These are phyloP conservation scores for Cryphonectria nitschkei DNA, from an alignment of 2,329 filamentous ascomycete species.

Conservation along the genomic window DNA sequence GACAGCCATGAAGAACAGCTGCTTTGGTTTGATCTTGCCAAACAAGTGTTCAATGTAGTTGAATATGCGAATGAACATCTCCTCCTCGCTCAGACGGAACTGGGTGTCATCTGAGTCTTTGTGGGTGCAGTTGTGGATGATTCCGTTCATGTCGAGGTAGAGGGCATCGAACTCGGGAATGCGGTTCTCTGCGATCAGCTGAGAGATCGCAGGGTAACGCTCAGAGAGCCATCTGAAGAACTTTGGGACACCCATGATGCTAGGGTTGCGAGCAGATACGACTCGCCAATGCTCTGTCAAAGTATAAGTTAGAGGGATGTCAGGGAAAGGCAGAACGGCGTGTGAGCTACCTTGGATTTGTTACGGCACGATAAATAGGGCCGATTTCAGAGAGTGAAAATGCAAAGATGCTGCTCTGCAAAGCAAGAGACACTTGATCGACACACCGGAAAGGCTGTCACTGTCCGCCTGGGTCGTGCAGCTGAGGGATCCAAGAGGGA, in stretches of 20 bases:
- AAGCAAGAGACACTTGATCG: background rate
- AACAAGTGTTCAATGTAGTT: conserved; percentile 99
- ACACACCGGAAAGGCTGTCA: conserved; percentile 1
- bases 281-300: conserved; percentile 6
- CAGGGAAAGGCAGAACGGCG: conserved; percentile 7
- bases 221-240: conserved; percentile 99
- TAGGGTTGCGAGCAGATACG: conserved; percentile 29
- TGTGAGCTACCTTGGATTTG: background rate
- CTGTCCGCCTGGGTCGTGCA: background rate
- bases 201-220: conserved; percentile 96
- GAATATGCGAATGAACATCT: conserved; percentile 99
- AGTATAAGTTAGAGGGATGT: background rate
- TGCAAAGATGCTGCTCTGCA: conserved; percentile 17
- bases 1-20: conserved; percentile 99
- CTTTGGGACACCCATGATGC: conserved; percentile 65
- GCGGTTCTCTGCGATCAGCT: conserved; percentile 96
- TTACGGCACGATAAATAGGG: conserved; percentile 28
- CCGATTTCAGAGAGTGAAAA: conserved; percentile 25
- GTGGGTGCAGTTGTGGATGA: conserved; percentile 99
- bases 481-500: background rate
- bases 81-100: conserved; percentile 92
- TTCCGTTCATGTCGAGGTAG: conserved; percentile 98
- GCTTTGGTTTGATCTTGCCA: conserved; percentile 97
- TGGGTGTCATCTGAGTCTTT: conserved; percentile 92
- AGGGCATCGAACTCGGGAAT: conserved; percentile 99